Evolutionary conservation across 2,329 filamentous ascomycete genomes (phyloP).

Genomic region (Colletotrichum liriopes): DNA sequence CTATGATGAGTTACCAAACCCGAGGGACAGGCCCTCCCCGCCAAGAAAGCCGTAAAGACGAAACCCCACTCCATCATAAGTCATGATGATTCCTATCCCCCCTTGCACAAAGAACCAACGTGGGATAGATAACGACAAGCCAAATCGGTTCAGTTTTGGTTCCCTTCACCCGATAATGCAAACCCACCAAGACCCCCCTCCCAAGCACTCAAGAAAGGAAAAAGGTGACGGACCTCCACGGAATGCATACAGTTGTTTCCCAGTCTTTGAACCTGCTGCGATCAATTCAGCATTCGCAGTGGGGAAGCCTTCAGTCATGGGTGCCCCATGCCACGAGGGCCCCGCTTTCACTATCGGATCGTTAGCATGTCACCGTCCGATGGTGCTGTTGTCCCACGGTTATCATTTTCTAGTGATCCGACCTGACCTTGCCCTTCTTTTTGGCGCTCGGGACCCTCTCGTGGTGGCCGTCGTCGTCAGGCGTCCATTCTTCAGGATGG

Average conservation of each 20-base stretch:
- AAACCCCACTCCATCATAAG: constrained; percentile 31
- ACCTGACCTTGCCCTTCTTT: constrained; percentile 37
- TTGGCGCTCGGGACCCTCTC: constrained; percentile 31
- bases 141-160: constrained; percentile 12
- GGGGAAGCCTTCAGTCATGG: neutral
- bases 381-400: constrained; percentile 33
- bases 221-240: neutral
- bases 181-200: neutral
- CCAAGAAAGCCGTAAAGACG: constrained; percentile 32
- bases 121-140: constrained; percentile 11
- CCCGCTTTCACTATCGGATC: neutral
- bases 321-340: too few relatives aligned
- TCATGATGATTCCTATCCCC: constrained; percentile 36
- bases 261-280: neutral
- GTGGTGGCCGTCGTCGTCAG: constrained; percentile 54
- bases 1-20: constrained; percentile 40
- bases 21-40: constrained; percentile 26
- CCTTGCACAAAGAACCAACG: neutral
- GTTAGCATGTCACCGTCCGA: neutral
- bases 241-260: neutral
- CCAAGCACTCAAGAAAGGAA: neutral
- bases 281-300: neutral
- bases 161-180: constrained; percentile 22
- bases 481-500: constrained; percentile 62
- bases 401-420: constrained; percentile 23